Base-by-base conservation (phyloP, 169 alveolate genomes). In the Eimeria sp. region DNA sequence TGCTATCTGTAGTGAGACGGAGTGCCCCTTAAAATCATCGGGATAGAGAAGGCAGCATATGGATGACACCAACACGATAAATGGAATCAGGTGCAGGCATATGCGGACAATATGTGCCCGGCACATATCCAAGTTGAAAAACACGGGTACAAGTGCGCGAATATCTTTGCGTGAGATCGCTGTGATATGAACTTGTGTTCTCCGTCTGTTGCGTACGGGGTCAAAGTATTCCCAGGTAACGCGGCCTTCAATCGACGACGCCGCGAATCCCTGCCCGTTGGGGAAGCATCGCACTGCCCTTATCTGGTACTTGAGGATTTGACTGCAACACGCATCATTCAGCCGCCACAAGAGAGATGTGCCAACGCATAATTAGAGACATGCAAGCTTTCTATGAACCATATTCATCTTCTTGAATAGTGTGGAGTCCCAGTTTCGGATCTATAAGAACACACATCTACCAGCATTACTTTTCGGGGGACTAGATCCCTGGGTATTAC, bases 221-320 rank as follows among this genome's bases (percentile, higher is more conserved):
- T 98, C 99, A 62, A 98, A 98, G 95, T 98, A 98, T 96, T 99
- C 98, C 95, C 99, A 97, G 33, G 99, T 99, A 25, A 98, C 99
- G 89, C 99, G 98, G 13, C 99, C 99, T 96, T 98, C 99, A n/a
- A 99, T 98, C 20, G 99, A 98, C 9, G 99, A 99, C 78, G 98
- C 97, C 0, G 99, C 98, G 95, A 97, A 99, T 60, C 99, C 99
- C 43, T 97, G 95, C 89, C 97, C 98, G 91, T 99, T 99, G 54
- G 99, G 99, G 89, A 99, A 98, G 76, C 98, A 98, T 52, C 97
- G 97, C 40, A 99, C 96, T 40, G 97, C 96, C 60, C 99, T 98
- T 54, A 98, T 98, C 95, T 98, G 99, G 90, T 96, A 98, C 95
- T 98, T 99, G 58, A 98, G 88, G 43, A 90, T 60, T 74, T 90